phyloP scores from a whole-genome alignment of 2,329 filamentous ascomycete species.

The Diaporthe helianthi region DNA sequence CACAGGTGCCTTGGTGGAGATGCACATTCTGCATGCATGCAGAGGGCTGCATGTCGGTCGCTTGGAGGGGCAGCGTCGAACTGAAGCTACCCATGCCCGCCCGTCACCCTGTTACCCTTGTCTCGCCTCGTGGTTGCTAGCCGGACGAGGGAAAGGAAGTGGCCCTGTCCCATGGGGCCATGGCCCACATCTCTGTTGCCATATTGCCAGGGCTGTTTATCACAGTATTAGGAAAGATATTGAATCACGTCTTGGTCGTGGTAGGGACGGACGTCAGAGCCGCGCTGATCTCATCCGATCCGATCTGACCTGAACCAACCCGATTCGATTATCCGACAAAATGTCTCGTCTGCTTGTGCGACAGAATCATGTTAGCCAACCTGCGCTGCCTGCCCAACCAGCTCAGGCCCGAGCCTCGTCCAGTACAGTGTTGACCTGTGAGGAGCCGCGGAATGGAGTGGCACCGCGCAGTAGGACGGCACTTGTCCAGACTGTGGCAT shows the following conservation, averaged over 20 bases:
- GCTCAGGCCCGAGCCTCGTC: constrained; percentile 12
- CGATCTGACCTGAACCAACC: neutral
- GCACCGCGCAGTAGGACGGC: neutral
- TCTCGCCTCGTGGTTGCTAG: constrained; percentile 33
- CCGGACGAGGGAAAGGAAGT: neutral
- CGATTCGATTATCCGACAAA: neutral
- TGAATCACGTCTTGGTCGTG: neutral
- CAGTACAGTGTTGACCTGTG: constrained; percentile 16
- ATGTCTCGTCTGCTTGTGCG: neutral
- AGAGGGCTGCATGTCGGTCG: constrained; percentile 29
- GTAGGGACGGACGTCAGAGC: constrained; percentile 8
- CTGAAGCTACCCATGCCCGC: constrained; percentile 31
- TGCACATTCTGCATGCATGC: constrained; percentile 21
- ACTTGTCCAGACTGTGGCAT: constrained; percentile 8
- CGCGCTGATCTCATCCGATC: constrained; percentile 3
- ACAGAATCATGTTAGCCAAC: neutral
- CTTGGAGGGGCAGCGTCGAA: constrained; percentile 28
- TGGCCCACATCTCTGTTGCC: neutral
- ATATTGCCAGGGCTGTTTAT: neutral
- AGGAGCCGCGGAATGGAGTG: constrained; percentile 8
- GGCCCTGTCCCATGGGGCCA: neutral
- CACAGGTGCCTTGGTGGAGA: constrained; percentile 25
- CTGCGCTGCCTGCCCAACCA: neutral
- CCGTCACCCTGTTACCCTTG: constrained; percentile 16
- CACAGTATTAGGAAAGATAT: neutral